Percentiles rank a stretch among this genome's conserved stretches.
phyloP scores from a whole-genome alignment of 352 stramenopile species.

The Pseudoperonospora humuli region DNA sequence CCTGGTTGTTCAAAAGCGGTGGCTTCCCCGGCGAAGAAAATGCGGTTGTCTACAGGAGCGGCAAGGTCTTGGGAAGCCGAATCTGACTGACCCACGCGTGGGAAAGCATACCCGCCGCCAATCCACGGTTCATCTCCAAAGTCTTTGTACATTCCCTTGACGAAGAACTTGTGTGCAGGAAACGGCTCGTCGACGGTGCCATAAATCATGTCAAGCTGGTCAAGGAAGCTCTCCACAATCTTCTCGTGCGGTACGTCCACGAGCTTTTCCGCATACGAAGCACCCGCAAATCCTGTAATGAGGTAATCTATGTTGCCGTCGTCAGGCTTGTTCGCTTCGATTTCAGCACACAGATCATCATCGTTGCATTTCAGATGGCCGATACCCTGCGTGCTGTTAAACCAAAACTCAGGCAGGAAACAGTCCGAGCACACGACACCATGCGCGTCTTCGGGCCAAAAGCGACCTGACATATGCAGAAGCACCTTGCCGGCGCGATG shows the following conservation, averaged over 20 bases:
- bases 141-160: constrained; percentile 73
- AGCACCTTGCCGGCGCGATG: constrained; percentile 68
- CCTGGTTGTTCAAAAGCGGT: constrained; percentile 74
- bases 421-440: constrained; percentile 76
- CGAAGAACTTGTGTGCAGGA: constrained; percentile 51
- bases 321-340: constrained; percentile 4
- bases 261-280: constrained; percentile 53
- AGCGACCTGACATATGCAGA: constrained; percentile 53
- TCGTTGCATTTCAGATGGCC: constrained; percentile 51
- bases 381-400: constrained; percentile 64
- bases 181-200: constrained; percentile 44
- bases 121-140: constrained; percentile 66
- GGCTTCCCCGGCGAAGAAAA: constrained; percentile 79
- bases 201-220: constrained; percentile 73
- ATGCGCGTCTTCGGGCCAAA: constrained; percentile 68
- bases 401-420: constrained; percentile 81
- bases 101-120: constrained; percentile 67
- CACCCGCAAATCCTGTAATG: constrained; percentile 67
- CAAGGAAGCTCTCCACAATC: constrained; percentile 57
- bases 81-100: constrained; percentile 61
- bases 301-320: constrained; percentile 42
- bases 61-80: constrained; percentile 50
- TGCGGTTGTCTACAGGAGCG: constrained; percentile 43
- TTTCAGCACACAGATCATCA: constrained; percentile 25
- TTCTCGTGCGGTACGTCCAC: constrained; percentile 31